Conservation (phyloP, 2,329 filamentous ascomycete genomes). For the Sporothrix pallida region DNA sequence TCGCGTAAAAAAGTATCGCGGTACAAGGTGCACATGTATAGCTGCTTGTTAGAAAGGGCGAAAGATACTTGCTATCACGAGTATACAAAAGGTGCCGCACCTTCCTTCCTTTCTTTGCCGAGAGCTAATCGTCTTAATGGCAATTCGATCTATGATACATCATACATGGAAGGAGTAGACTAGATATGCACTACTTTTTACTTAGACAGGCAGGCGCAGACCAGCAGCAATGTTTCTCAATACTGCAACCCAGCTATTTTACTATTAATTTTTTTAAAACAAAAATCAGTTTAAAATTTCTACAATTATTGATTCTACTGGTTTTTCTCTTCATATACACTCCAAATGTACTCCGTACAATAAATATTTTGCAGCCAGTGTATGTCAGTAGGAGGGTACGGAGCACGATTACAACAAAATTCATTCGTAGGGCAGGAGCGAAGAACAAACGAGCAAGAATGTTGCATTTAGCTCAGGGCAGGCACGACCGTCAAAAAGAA, state of each 20-base stretch:
- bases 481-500: background rate
- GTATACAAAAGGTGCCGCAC: background rate
- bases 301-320: too few species aligned
- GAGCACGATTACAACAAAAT: background rate
- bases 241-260: too few species aligned
- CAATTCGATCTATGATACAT: background rate
- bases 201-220: background rate
- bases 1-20: background rate
- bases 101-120: background rate
- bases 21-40: background rate
- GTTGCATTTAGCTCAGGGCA: background rate
- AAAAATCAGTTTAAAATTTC: too few species aligned
- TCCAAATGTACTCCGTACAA: too few species aligned
- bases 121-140: background rate
- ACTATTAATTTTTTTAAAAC: too few species aligned
- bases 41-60: background rate
- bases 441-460: background rate
- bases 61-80: background rate
- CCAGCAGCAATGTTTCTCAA: background rate
- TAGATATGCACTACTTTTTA: background rate
- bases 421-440: slow-evolving; percentile 10
- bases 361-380: too few species aligned
- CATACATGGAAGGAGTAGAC: slow-evolving; percentile 1
- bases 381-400: background rate
- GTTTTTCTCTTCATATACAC: too few species aligned